These are phyloP conservation scores for Harringtonia lauricola DNA, from an alignment of 2,329 filamentous ascomycete species.

Conservation along the genomic window DNA sequence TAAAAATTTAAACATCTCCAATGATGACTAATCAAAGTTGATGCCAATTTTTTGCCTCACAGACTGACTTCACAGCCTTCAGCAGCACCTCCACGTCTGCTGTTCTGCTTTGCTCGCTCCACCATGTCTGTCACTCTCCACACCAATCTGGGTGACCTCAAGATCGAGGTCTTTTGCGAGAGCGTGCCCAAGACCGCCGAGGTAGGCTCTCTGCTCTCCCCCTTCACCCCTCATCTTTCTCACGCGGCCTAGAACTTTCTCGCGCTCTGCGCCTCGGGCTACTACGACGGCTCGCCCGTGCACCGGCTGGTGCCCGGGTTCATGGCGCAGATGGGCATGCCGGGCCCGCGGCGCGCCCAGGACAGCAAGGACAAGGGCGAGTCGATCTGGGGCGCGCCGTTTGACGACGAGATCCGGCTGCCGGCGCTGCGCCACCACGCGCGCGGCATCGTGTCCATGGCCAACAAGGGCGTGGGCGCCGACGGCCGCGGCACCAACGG, in stretches of 20 bases:
- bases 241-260: slow-evolving; percentile 63
- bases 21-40: too few species aligned
- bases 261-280: slow-evolving; percentile 68
- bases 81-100: too few species aligned
- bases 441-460: slow-evolving; percentile 65
- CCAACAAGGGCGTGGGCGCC: slow-evolving; percentile 49
- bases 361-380: slow-evolving; percentile 37
- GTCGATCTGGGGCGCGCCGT: slow-evolving; percentile 63
- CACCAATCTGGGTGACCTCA: slow-evolving; percentile 81
- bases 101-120: too few species aligned
- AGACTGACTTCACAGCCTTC: too few species aligned
- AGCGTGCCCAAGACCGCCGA: slow-evolving; percentile 87
- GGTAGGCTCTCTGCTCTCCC: slow-evolving; percentile 29
- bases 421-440: slow-evolving; percentile 57
- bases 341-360: slow-evolving; percentile 25
- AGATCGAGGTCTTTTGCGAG: slow-evolving; percentile 94
- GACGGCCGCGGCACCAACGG: slow-evolving; percentile 46
- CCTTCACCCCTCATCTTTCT: background rate
- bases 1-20: too few species aligned
- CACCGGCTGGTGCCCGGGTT: slow-evolving; percentile 73
- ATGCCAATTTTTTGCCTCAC: too few species aligned
- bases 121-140: slow-evolving; percentile 66
- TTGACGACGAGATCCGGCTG: slow-evolving; percentile 67
- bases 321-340: slow-evolving; percentile 68
- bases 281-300: slow-evolving; percentile 66